A percentile compares a stretch with the other conserved stretches of the same genome.
Evolutionary conservation across 306 rosid genomes (phyloP).

Genomic region (Quercus bicolor): DNA sequence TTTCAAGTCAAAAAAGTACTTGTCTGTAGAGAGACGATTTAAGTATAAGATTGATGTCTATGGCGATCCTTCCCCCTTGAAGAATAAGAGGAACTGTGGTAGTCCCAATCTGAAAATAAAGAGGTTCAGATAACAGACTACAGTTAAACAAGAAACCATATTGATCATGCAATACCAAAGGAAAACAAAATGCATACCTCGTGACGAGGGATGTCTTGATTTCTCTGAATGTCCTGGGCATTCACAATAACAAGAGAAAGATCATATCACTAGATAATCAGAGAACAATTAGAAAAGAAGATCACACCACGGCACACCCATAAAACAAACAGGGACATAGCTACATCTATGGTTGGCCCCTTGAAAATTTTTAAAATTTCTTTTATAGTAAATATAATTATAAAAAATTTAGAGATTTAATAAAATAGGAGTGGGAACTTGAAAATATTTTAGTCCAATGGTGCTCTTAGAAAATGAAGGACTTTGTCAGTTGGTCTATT

Average conservation of each 20-base stretch:
- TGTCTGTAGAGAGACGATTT: background rate
- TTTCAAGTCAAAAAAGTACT: background rate
- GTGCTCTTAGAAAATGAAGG: no score
- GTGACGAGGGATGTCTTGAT: constrained; percentile 66
- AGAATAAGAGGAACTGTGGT: constrained; percentile 59
- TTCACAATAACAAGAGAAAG: constrained; percentile 5
- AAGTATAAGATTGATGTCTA: constrained; percentile 63
- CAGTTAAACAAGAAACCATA: background rate
- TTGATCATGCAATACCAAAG: background rate
- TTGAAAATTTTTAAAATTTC: no score
- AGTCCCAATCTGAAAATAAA: constrained; percentile 61
- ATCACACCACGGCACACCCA: no score
- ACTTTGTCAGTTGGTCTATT: no score
- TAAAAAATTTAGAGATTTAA: no score
- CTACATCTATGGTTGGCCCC: no score
- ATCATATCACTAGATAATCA: background rate
- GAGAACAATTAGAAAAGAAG: background rate
- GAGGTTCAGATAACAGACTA: constrained; percentile 8
- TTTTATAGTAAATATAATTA: no score
- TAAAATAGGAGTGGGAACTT: no score
- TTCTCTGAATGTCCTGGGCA: constrained; percentile 68
- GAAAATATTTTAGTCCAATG: no score
- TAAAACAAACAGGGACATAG: no score
- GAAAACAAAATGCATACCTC: constrained; percentile 45
- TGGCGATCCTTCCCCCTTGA: constrained; percentile 88